These are phyloP conservation scores for Nasturtium officinale DNA, from an alignment of 345 rosid species.

Conservation along the genomic window DNA sequence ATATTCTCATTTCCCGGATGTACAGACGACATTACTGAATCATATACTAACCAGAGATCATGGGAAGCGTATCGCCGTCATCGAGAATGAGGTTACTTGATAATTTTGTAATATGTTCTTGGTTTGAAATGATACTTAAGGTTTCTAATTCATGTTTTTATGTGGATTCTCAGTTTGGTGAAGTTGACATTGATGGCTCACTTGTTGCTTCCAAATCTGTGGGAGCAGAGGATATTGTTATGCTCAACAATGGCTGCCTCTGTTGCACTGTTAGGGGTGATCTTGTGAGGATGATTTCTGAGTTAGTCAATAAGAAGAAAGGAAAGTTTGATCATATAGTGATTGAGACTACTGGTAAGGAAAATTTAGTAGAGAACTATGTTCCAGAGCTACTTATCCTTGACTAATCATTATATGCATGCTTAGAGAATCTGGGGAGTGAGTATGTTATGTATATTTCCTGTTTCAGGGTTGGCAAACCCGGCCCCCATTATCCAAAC, in stretches of 20 bases:
- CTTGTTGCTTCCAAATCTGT: constrained; percentile 87
- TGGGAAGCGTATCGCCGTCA: constrained; percentile 94
- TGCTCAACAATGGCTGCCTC: constrained; percentile 96
- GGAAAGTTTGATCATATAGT: constrained; percentile 91
- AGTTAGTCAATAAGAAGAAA: constrained; percentile 75
- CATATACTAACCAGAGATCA: constrained; percentile 94
- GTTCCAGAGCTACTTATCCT: background rate
- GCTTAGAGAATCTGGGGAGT: background rate
- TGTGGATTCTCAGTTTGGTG: constrained; percentile 70
- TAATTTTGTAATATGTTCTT: background rate
- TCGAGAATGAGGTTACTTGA: constrained; percentile 81
- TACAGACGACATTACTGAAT: constrained; percentile 88
- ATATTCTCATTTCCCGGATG: constrained; percentile 22
- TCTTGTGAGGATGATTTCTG: constrained; percentile 92
- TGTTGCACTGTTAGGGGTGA: constrained; percentile 99
- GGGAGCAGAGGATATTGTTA: constrained; percentile 86
- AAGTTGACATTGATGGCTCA: constrained; percentile 94
- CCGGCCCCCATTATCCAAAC: constrained; percentile 99
- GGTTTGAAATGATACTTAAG: background rate
- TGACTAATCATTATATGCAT: background rate
- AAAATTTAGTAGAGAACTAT: background rate
- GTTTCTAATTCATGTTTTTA: background rate
- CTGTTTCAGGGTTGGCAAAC: constrained; percentile 78
- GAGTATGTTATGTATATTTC: background rate
- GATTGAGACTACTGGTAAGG: constrained; percentile 86